phyloP scores from a whole-genome alignment of 176 grass and related monocot species.

The Carex scoparia region DNA sequence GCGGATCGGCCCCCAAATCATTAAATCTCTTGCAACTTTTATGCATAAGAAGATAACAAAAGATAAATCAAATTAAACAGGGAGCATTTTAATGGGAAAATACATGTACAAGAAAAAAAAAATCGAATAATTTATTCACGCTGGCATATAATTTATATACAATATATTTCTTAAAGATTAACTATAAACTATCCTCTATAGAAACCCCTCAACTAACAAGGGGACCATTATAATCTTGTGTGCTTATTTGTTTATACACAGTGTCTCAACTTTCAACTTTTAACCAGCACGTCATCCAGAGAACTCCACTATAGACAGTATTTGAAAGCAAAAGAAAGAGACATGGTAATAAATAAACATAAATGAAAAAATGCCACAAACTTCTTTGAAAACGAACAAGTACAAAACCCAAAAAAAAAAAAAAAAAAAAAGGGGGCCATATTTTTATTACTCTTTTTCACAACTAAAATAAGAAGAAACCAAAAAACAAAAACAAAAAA shows the following conservation, averaged over 20 bases:
- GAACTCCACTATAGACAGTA: not conserved
- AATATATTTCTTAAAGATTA: not conserved
- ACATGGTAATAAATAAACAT: not conserved
- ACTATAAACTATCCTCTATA: not conserved
- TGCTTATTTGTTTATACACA: not conserved
- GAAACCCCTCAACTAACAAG: not conserved
- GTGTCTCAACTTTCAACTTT: not conserved
- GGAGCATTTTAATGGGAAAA: not conserved
- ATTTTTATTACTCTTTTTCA: not conserved
- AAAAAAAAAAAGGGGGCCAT: too few relatives aligned
- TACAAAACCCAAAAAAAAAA: not conserved
- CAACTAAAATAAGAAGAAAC: not conserved
- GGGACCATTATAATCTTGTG: not conserved
- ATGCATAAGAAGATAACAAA: constrained; percentile 17
- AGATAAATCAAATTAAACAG: not conserved
- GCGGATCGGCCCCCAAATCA: constrained; percentile 28
- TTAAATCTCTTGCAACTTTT: constrained; percentile 64
- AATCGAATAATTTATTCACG: not conserved
- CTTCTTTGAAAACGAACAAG: not conserved
- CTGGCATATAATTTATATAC: not conserved
- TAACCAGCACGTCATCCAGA: not conserved
- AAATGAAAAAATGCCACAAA: not conserved
- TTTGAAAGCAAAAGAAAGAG: not conserved
- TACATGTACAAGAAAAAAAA: not conserved
- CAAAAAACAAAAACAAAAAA: not conserved